Evolutionary conservation across 1,284 basidiomycete species (phyloP), one percentile per base, ranked within the genome.

Genomic region (Mycosarcoma maydis): DNA sequence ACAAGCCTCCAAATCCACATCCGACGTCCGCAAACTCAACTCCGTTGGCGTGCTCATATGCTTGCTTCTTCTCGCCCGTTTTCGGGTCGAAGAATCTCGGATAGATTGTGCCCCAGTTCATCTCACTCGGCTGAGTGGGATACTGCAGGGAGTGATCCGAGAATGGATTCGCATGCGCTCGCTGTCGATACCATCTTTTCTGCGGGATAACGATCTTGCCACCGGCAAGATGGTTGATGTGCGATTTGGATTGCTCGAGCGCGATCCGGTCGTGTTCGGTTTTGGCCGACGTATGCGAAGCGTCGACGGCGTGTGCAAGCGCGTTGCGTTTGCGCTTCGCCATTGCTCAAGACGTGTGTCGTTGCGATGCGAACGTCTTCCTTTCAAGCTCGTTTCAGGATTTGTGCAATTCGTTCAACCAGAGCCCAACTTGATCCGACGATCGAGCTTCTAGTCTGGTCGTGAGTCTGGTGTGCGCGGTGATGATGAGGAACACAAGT

Each of bases 161-260:
- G 83, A 99, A 98, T 2, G 95, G 95, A 82, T 99, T 99, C 7
- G 95, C 94, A 82, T 99, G 95, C 4, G 95, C 96, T 53, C 96
- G 87, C 82, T 99, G 96, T 20, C 96, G 87, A 83, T 98, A 99
- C 83, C 92, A 92, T 77, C 91, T 88, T 90, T 98, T 98, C 90
- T 96, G 80, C 0, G 62, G 68, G 57, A 77, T 70, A 41, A 76
- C 58, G 43, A 76, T 72, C 19, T 69, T 67, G 34, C 60, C 64
- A 6, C 75, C 75, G 0, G 72, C 50, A 7, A 72, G 48, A 6
- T 60, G 60, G 64, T 76, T 76, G 43, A 72, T 72, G 62, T 76
- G 75, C 26, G 46, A 33, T 34, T 58, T 70, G 46, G 67, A 60
- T 41, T 75, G 69, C 22, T 55, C 41, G 19, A 62, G 50, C 4